These are phyloP conservation scores for Ganoderma lingzhi DNA, from an alignment of 1,284 basidiomycete genomes.

Conservation along the genomic window DNA sequence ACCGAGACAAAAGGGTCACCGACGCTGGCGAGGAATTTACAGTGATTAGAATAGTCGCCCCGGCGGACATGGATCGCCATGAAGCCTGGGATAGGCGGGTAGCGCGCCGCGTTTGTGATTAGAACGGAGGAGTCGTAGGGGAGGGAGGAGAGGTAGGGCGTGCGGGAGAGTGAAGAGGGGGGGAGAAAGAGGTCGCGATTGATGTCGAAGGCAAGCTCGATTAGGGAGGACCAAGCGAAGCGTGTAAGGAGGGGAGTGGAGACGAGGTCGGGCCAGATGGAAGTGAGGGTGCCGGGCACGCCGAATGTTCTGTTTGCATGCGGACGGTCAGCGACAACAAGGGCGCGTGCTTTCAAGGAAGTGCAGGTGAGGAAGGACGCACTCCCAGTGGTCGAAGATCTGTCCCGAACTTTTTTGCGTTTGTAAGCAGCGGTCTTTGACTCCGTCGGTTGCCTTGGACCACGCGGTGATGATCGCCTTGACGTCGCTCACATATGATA, in stretches of 20 bases:
- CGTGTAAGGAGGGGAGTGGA: constrained; percentile 58
- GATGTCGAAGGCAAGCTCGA: constrained; percentile 53
- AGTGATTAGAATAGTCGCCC: constrained; percentile 66
- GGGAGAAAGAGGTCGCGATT: constrained; percentile 47
- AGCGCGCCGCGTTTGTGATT: neutral
- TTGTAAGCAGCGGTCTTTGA: constrained; percentile 32
- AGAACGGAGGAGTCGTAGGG: constrained; percentile 31
- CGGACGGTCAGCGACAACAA: neutral
- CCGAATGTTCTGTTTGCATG: constrained; percentile 57
- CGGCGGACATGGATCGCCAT: constrained; percentile 68
- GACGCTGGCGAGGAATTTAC: constrained; percentile 53
- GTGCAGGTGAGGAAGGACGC: neutral
- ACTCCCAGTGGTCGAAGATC: constrained; percentile 43
- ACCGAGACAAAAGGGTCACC: constrained; percentile 49
- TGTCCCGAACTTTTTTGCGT: constrained; percentile 16
- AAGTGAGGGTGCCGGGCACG: constrained; percentile 51
- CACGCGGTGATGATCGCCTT: neutral
- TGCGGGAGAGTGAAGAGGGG: constrained; percentile 18
- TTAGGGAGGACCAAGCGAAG: constrained; percentile 69
- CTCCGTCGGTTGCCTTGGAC: constrained; percentile 11
- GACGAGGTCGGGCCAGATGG: constrained; percentile 52
- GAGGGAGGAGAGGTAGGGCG: constrained; percentile 12
- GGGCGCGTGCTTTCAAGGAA: neutral
- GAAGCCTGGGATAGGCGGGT: constrained; percentile 45
- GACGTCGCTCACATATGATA: neutral